Evolutionary conservation across 495 filamentous ascomycete species (phyloP).

Genomic region (Neurospora cerealis): DNA sequence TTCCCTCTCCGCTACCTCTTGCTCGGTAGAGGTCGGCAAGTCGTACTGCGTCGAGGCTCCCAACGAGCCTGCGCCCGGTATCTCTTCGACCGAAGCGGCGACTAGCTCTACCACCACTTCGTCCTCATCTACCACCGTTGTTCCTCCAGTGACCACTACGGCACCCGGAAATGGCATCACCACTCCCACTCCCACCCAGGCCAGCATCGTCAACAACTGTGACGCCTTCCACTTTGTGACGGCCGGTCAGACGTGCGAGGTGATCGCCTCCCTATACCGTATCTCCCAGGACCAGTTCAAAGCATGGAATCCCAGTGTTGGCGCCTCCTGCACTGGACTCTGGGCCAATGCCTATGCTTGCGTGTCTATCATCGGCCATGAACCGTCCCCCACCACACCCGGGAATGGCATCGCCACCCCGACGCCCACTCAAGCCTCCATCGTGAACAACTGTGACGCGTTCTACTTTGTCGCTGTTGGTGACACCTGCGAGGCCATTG

Average conservation of each 20-base stretch:
- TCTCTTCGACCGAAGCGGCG: background rate
- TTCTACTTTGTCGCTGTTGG: constrained; percentile 31
- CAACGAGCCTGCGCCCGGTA: background rate
- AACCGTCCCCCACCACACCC: background rate
- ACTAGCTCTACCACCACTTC: background rate
- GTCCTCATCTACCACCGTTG: background rate
- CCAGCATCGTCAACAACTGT: constrained; percentile 29
- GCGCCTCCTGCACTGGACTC: constrained; percentile 8
- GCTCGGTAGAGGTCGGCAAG: background rate
- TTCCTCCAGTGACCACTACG: background rate
- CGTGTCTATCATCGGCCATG: constrained; percentile 3
- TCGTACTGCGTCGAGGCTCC: constrained; percentile 6
- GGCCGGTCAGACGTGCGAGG: constrained; percentile 30
- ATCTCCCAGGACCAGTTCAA: constrained; percentile 7
- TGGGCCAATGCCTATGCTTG: constrained; percentile 5
- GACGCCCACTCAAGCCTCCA: constrained; percentile 26
- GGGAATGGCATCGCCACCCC: constrained; percentile 22
- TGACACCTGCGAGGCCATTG: constrained; percentile 35
- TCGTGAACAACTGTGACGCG: constrained; percentile 30
- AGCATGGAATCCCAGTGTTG: constrained; percentile 12
- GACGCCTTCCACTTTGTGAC: constrained; percentile 21
- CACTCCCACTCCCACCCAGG: constrained; percentile 23
- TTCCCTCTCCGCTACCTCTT: background rate
- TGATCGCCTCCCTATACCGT: constrained; percentile 18
- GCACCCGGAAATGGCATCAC: constrained; percentile 5